These are phyloP conservation scores for Tylopilus plumbeoviolaceoides DNA, from an alignment of 768 basidiomycete genomes.

Conservation along the genomic window DNA sequence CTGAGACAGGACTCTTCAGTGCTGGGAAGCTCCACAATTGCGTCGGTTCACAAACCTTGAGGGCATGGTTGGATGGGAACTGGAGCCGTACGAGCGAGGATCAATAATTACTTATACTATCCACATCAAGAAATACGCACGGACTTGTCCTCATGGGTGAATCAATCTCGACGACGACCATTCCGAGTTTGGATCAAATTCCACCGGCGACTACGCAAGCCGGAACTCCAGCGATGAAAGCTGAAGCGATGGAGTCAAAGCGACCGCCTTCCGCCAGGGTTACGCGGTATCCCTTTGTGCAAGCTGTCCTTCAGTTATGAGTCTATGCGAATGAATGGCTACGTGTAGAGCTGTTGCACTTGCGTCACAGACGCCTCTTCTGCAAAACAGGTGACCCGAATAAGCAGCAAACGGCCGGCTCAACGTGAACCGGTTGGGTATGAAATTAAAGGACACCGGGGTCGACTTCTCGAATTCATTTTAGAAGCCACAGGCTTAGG, in stretches of 20 bases:
- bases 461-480: background rate
- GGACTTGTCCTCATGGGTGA: background rate
- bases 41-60: conserved; percentile 5
- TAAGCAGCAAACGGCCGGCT: background rate
- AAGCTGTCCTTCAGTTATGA: background rate
- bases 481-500: background rate
- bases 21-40: background rate
- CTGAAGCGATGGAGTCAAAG: background rate
- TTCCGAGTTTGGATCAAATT: background rate
- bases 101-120: background rate
- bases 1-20: conserved; percentile 2
- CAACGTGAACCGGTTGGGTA: background rate
- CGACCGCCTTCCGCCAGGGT: background rate
- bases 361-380: background rate
- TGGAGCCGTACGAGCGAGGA: background rate
- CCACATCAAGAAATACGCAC: conserved; percentile 3
- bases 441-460: background rate
- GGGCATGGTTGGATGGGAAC: conserved; percentile 6
- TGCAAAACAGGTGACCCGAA: background rate
- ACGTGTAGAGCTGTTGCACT: background rate
- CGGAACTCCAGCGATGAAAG: background rate
- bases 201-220: conserved; percentile 1
- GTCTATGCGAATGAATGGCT: background rate
- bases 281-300: background rate
- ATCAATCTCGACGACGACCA: background rate